Conservation (phyloP, 306 rosid species). For the Citrullus amarus region DNA sequence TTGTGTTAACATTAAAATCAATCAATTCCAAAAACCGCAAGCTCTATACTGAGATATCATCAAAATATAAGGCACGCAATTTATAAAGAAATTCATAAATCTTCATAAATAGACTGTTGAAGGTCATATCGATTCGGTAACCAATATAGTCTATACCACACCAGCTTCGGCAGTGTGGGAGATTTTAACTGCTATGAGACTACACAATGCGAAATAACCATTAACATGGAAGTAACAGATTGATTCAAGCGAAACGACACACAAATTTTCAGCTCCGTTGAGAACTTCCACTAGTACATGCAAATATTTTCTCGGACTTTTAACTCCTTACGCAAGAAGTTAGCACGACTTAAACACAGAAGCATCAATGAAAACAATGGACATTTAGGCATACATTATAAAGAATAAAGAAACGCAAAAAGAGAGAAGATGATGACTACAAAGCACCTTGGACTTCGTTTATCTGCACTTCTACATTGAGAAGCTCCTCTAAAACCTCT, state of each 20-base stretch:
- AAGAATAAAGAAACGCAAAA: background rate
- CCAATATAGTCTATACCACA: background rate
- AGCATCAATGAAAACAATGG: background rate
- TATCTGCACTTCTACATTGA: conserved; percentile 48
- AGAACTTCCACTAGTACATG: background rate
- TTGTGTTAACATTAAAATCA: background rate
- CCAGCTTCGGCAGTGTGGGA: background rate
- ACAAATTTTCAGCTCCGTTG: background rate
- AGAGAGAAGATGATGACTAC: background rate
- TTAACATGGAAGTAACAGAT: background rate
- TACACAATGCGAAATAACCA: background rate
- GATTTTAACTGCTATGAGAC: background rate
- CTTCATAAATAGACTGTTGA: background rate
- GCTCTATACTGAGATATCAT: background rate
- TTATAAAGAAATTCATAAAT: background rate
- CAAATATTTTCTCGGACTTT: background rate
- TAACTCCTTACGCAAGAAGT: background rate
- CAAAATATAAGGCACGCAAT: background rate
- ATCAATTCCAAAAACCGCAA: background rate
- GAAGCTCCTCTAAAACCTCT: conserved; percentile 57
- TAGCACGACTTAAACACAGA: background rate
- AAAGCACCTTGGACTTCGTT: conserved; percentile 65
- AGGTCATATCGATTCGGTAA: background rate
- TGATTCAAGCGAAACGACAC: background rate
- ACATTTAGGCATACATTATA: background rate